These are phyloP conservation scores for Ceratocystis huliohia DNA, from an alignment of 2,329 filamentous ascomycete species.

Conservation along the genomic window DNA sequence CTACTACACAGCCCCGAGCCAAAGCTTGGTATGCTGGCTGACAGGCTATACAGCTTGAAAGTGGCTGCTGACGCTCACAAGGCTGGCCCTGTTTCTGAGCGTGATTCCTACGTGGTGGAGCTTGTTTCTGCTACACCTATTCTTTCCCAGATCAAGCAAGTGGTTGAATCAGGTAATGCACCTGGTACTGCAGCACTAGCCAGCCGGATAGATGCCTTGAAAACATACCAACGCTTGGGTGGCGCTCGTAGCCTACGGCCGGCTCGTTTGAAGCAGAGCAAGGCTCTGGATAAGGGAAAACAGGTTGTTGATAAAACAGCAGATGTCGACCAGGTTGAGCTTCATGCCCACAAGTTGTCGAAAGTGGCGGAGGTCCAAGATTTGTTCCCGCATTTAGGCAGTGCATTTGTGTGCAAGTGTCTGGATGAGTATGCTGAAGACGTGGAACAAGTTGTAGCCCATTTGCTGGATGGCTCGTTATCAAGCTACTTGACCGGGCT, in stretches of 20 bases:
- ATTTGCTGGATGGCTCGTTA: slow-evolving; percentile 66
- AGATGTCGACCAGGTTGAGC: slow-evolving; percentile 32
- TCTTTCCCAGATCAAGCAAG: slow-evolving; percentile 46
- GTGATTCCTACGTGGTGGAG: slow-evolving; percentile 65
- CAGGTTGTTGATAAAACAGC: slow-evolving; percentile 31
- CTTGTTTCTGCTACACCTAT: slow-evolving; percentile 71
- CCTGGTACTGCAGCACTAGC: slow-evolving; percentile 29
- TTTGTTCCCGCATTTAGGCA: slow-evolving; percentile 76
- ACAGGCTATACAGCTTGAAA: slow-evolving; percentile 74
- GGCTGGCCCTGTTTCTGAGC: slow-evolving; percentile 40
- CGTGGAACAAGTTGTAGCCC: slow-evolving; percentile 65
- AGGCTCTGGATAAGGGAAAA: slow-evolving; percentile 57
- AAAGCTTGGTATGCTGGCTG: slow-evolving; percentile 62
- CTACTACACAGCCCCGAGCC: slow-evolving; percentile 53
- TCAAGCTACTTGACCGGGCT: slow-evolving; percentile 51
- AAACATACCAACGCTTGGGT: not conserved
- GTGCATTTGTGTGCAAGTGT: slow-evolving; percentile 65
- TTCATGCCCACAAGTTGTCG: slow-evolving; percentile 72
- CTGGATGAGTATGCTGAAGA: slow-evolving; percentile 69
- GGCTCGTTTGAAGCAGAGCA: slow-evolving; percentile 19
- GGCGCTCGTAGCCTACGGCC: not conserved
- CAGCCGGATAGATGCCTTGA: slow-evolving; percentile 6
- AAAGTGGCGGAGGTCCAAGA: slow-evolving; percentile 86
- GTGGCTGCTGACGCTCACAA: slow-evolving; percentile 53
- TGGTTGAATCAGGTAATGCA: slow-evolving; percentile 37